phyloP scores from a whole-genome alignment of 305 asterid species.

The Fraxinus angustifolia region DNA sequence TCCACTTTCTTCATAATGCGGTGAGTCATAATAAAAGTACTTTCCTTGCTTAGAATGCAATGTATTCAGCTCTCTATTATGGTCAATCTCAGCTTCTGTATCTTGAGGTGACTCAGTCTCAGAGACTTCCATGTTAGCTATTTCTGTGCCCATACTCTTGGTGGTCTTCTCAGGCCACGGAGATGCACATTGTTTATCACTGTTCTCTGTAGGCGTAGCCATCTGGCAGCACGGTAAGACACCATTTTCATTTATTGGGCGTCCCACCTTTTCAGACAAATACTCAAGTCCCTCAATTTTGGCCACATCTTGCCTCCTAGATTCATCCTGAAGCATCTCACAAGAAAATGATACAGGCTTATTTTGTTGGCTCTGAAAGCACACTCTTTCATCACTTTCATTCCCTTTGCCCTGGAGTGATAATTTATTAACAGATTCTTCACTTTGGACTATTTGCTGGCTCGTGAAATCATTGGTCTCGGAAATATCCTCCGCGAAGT shows the following conservation, averaged over 20 bases:
- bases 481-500: slow-evolving; percentile 27
- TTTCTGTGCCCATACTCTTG: slow-evolving; percentile 5
- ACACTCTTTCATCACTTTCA: slow-evolving; percentile 26
- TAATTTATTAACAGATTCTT: slow-evolving; percentile 28
- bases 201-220: slow-evolving; percentile 16
- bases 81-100: slow-evolving; percentile 19
- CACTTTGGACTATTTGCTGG: slow-evolving; percentile 20
- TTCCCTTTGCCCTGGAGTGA: slow-evolving; percentile 25
- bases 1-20: slow-evolving; percentile 87
- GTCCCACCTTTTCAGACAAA: slow-evolving; percentile 17
- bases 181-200: slow-evolving; percentile 19
- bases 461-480: slow-evolving; percentile 18
- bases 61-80: slow-evolving; percentile 28
- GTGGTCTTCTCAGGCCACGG: slow-evolving; percentile 18
- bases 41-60: slow-evolving; percentile 39
- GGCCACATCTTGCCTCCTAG: slow-evolving; percentile 18
- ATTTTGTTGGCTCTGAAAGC: slow-evolving; percentile 17
- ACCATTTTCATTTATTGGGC: slow-evolving; percentile 12
- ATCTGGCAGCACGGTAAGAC: background rate
- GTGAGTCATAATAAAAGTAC: slow-evolving; percentile 73
- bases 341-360: slow-evolving; percentile 24
- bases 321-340: slow-evolving; percentile 8
- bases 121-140: slow-evolving; percentile 17
- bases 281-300: slow-evolving; percentile 25
- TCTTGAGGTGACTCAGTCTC: slow-evolving; percentile 20